A percentile compares a stretch with the other conserved stretches of the same genome.
phyloP scores from a whole-genome alignment of 441 rosid genomes.

The Geranium incanum region DNA sequence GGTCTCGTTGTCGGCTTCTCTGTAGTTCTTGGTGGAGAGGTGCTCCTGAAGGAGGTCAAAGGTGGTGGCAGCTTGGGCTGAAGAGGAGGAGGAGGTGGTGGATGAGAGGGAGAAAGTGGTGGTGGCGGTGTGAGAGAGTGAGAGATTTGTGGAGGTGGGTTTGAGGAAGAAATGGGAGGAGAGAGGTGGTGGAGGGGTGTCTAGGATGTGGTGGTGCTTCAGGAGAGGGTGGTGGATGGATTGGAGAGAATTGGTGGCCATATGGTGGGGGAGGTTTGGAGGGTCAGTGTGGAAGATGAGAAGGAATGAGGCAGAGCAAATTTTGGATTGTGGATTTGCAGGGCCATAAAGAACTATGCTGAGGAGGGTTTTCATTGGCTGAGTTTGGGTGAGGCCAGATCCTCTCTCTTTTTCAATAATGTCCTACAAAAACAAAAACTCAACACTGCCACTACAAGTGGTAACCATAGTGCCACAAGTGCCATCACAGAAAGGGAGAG shows the following conservation, averaged over 20 bases:
- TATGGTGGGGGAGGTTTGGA: slow-evolving; percentile 16
- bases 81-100: slow-evolving; percentile 27
- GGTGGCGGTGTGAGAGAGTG: slow-evolving; percentile 14
- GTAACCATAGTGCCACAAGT: too few relatives aligned
- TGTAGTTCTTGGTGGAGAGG: slow-evolving; percentile 54
- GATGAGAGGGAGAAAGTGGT: slow-evolving; percentile 28
- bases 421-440: too few relatives aligned
- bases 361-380: slow-evolving; percentile 40
- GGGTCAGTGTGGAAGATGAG: slow-evolving; percentile 18
- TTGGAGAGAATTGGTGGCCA: slow-evolving; percentile 43
- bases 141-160: slow-evolving; percentile 13
- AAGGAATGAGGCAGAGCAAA: slow-evolving; percentile 16
- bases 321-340: neutral
- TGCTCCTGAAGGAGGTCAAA: slow-evolving; percentile 60
- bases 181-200: slow-evolving; percentile 18
- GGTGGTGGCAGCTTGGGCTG: slow-evolving; percentile 40
- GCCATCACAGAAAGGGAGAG: too few relatives aligned
- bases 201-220: slow-evolving; percentile 24
- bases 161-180: slow-evolving; percentile 19
- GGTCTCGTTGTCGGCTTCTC: slow-evolving; percentile 80
- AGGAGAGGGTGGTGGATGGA: slow-evolving; percentile 28
- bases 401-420: slow-evolving; percentile 17
- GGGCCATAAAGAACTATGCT: slow-evolving; percentile 19
- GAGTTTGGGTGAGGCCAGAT: slow-evolving; percentile 44
- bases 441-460: too few relatives aligned